A percentile compares a stretch with the other conserved stretches of the same genome.
phyloP scores from a whole-genome alignment of 176 grass and related monocot genomes.

The Elymus sibiricus region DNA sequence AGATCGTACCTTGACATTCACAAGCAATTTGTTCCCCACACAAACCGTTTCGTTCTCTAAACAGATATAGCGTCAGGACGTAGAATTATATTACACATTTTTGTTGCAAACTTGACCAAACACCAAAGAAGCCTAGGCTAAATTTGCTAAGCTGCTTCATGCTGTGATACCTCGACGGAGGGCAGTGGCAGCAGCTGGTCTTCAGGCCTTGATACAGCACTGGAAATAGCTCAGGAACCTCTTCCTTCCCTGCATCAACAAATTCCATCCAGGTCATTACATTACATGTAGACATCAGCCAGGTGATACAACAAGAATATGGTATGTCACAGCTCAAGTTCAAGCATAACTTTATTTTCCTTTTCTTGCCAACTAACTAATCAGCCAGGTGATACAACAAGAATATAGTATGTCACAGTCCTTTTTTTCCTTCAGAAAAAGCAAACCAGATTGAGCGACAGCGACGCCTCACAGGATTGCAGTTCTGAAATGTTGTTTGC shows the following conservation, averaged over 20 bases:
- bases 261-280: slow-evolving; percentile 7
- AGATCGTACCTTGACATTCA: not conserved
- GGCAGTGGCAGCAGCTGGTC: slow-evolving; percentile 7
- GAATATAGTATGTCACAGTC: too few relatives aligned
- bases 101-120: slow-evolving; percentile 19
- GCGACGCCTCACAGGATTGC: not conserved
- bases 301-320: not conserved
- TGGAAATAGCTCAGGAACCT: slow-evolving; percentile 94
- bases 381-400: too few relatives aligned
- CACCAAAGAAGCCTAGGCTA: slow-evolving; percentile 31
- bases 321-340: not conserved
- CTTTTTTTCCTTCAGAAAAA: too few relatives aligned
- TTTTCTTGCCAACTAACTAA: not conserved
- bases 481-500: not conserved
- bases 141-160: slow-evolving; percentile 16
- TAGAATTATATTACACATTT: slow-evolving; percentile 34
- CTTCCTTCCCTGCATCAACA: slow-evolving; percentile 68
- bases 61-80: not conserved
- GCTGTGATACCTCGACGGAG: not conserved
- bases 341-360: not conserved
- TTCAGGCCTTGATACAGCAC: slow-evolving; percentile 83
- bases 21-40: slow-evolving; percentile 18
- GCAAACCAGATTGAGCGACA: too few relatives aligned
- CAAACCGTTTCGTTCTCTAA: slow-evolving; percentile 13
- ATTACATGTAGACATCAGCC: not conserved